phyloP scores from a whole-genome alignment of 2,329 filamentous ascomycete genomes.

The Penicillium rolfsii region DNA sequence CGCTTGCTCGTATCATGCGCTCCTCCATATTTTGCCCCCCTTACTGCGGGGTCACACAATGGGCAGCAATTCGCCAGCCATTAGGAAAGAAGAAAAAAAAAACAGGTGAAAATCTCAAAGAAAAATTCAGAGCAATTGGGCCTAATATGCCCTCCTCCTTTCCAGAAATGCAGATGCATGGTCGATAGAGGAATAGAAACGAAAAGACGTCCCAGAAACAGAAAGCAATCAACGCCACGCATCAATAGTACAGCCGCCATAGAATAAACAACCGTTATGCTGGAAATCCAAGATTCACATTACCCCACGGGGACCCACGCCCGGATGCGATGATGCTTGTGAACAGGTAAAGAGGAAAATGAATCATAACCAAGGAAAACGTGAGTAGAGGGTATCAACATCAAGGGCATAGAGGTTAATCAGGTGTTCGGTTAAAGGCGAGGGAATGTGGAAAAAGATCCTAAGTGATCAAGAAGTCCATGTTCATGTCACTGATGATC shows the following conservation, averaged over 20 bases:
- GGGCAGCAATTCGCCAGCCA: slow-evolving; percentile 12
- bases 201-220: slow-evolving; percentile 4
- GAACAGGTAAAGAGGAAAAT: slow-evolving; percentile 2
- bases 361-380: slow-evolving; percentile 8
- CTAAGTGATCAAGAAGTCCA: slow-evolving; percentile 64
- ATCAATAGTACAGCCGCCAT: slow-evolving; percentile 24
- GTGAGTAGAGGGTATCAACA: slow-evolving; percentile 25
- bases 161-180: slow-evolving; percentile 24
- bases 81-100: neutral
- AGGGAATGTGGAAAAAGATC: slow-evolving; percentile 18
- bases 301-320: neutral
- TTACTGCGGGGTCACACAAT: slow-evolving; percentile 10
- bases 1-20: neutral
- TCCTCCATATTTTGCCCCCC: slow-evolving; percentile 1
- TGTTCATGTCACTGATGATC: slow-evolving; percentile 60
- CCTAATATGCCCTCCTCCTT: slow-evolving; percentile 7
- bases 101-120: slow-evolving; percentile 5
- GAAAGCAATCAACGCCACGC: slow-evolving; percentile 25
- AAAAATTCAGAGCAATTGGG: slow-evolving; percentile 4
- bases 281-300: slow-evolving; percentile 13
- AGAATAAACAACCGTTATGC: slow-evolving; percentile 20
- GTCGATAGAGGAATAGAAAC: slow-evolving; percentile 9
- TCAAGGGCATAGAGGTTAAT: slow-evolving; percentile 11
- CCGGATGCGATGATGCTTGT: neutral
- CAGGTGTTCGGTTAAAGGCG: slow-evolving; percentile 12